These are phyloP conservation scores for Madurella mycetomatis DNA, from an alignment of 2,329 filamentous ascomycete genomes.

Conservation along the genomic window DNA sequence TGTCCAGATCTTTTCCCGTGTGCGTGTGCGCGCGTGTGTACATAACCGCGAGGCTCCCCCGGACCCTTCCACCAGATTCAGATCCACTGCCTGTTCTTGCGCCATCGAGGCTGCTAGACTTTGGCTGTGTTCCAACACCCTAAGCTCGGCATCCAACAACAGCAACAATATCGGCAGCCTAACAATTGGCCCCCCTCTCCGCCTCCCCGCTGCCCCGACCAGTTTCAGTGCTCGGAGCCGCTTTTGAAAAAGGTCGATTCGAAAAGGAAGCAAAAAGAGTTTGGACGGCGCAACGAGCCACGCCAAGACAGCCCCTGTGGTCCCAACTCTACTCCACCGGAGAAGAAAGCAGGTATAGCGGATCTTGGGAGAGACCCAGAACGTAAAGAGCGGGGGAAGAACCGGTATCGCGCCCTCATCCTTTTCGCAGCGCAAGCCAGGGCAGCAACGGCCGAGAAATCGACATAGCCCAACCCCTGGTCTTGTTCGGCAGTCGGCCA, in stretches of 20 bases:
- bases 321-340: too few relatives aligned
- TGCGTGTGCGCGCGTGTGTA: slow-evolving; percentile 17
- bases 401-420: background rate
- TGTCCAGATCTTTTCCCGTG: slow-evolving; percentile 3
- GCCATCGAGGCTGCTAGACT: slow-evolving; percentile 11
- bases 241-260: slow-evolving; percentile 7
- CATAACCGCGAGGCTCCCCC: slow-evolving; percentile 21
- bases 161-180: background rate
- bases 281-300: background rate
- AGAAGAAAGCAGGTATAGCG: too few relatives aligned
- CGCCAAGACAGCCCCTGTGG: too few relatives aligned
- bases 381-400: background rate
- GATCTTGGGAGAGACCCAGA: too few relatives aligned
- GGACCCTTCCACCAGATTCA: background rate
- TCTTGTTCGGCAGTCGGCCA: slow-evolving; percentile 21
- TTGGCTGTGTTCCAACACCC: slow-evolving; percentile 13
- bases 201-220: slow-evolving; percentile 13
- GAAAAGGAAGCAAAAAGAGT: slow-evolving; percentile 8
- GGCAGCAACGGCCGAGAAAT: background rate
- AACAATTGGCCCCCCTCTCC: too few relatives aligned
- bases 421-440: background rate
- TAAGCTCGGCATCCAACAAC: slow-evolving; percentile 1
- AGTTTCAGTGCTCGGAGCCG: slow-evolving; percentile 12
- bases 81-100: slow-evolving; percentile 18
- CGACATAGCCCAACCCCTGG: slow-evolving; percentile 9